These are phyloP conservation scores for Ogataea minuta DNA, from an alignment of 805 yeast genomes.

Conservation along the genomic window DNA sequence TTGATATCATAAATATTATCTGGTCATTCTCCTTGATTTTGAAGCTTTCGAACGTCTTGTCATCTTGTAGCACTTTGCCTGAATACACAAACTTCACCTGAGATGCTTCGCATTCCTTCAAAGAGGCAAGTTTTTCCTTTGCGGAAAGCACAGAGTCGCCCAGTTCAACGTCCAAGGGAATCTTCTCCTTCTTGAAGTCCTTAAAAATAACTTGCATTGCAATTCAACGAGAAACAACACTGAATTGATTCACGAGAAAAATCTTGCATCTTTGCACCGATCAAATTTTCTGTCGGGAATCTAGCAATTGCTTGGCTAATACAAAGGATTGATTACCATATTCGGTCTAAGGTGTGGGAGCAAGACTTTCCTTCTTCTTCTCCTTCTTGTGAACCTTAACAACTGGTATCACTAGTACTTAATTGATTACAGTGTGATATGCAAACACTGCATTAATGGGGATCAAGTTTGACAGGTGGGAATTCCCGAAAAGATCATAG, in stretches of 20 bases:
- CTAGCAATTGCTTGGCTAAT: too few relatives aligned
- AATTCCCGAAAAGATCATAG: too few relatives aligned
- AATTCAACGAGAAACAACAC: slow-evolving; percentile 3
- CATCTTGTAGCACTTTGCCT: slow-evolving; percentile 83
- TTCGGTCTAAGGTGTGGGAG: too few relatives aligned
- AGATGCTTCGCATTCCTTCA: slow-evolving; percentile 63
- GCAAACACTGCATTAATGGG: too few relatives aligned
- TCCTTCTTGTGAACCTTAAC: too few relatives aligned
- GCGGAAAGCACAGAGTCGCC: slow-evolving; percentile 64
- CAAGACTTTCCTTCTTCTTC: too few relatives aligned
- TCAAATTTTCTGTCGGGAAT: slow-evolving; percentile 3
- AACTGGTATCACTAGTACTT: too few relatives aligned
- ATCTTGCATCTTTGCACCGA: slow-evolving; percentile 6
- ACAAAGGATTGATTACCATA: too few relatives aligned
- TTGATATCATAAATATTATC: slow-evolving; percentile 87
- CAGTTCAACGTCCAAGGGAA: slow-evolving; percentile 73
- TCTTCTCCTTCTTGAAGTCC: slow-evolving; percentile 89
- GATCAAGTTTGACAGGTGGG: too few relatives aligned
- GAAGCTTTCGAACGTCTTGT: slow-evolving; percentile 65
- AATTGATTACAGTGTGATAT: too few relatives aligned
- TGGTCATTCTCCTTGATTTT: slow-evolving; percentile 84
- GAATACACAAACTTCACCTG: slow-evolving; percentile 91
- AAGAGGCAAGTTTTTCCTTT: slow-evolving; percentile 68
- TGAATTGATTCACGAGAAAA: slow-evolving; percentile 5
- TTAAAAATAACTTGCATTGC: slow-evolving; percentile 78